phyloP scores from a whole-genome alignment of 768 basidiomycete species.

The Tremella mesenterica region DNA sequence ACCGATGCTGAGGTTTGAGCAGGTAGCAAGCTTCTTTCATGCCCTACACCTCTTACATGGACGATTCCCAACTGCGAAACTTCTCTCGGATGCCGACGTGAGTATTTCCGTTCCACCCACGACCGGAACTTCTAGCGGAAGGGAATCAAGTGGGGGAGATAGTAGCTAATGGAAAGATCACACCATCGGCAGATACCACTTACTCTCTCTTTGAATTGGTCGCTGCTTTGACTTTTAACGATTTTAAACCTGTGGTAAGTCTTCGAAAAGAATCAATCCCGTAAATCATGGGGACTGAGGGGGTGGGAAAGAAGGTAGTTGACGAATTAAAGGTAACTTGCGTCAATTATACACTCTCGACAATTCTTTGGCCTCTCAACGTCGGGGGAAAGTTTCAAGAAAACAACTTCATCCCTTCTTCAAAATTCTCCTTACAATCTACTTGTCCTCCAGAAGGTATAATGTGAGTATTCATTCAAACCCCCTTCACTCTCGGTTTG shows the following conservation, averaged over 20 bases:
- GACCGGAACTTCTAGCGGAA: background rate
- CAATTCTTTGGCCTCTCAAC: slow-evolving; percentile 36
- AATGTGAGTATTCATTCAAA: slow-evolving; percentile 12
- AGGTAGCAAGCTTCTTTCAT: slow-evolving; percentile 40
- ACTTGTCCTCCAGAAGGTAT: slow-evolving; percentile 39
- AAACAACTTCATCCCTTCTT: slow-evolving; percentile 23
- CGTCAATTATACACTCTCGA: slow-evolving; percentile 26
- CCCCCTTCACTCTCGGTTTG: too few species aligned
- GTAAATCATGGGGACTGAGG: background rate
- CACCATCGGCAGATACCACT: slow-evolving; percentile 35
- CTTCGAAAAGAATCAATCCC: background rate
- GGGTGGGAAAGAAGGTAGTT: too few species aligned
- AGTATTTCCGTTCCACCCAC: slow-evolving; percentile 11
- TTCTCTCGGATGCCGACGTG: slow-evolving; percentile 37
- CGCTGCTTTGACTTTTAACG: slow-evolving; percentile 19
- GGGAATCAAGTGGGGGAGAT: background rate
- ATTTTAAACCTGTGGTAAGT: slow-evolving; percentile 31
- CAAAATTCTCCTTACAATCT: slow-evolving; percentile 1
- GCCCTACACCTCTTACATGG: slow-evolving; percentile 30
- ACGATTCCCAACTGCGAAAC: slow-evolving; percentile 17
- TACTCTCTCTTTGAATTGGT: slow-evolving; percentile 36
- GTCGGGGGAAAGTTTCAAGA: slow-evolving; percentile 35
- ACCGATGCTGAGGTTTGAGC: background rate
- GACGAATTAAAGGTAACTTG: slow-evolving; percentile 36
- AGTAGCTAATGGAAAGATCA: slow-evolving; percentile 28